These are phyloP conservation scores for Termitomyces sp. DNA, from an alignment of 768 basidiomycete species.

Conservation along the genomic window DNA sequence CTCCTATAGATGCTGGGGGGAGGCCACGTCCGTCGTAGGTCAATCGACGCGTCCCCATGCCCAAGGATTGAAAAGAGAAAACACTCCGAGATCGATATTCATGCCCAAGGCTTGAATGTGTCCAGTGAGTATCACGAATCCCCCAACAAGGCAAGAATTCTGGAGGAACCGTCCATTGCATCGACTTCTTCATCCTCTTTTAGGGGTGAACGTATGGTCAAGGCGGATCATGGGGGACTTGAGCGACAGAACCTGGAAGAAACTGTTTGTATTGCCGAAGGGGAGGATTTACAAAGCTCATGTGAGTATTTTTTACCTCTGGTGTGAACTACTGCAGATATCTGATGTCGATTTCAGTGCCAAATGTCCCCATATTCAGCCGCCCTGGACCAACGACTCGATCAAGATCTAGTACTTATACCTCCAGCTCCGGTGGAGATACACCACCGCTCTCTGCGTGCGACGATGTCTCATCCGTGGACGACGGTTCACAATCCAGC, in stretches of 20 bases:
- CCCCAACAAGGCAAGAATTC: slow-evolving; percentile 41
- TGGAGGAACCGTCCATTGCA: slow-evolving; percentile 63
- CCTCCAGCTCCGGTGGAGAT: slow-evolving; percentile 59
- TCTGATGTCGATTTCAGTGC: slow-evolving; percentile 25
- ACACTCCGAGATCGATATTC: slow-evolving; percentile 36
- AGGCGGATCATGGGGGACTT: slow-evolving; percentile 53
- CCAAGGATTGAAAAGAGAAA: slow-evolving; percentile 60
- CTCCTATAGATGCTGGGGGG: slow-evolving; percentile 69
- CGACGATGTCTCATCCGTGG: slow-evolving; percentile 56
- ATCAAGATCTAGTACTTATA: slow-evolving; percentile 67
- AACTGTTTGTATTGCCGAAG: slow-evolving; percentile 55
- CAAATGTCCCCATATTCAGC: slow-evolving; percentile 51
- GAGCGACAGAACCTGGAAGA: slow-evolving; percentile 67
- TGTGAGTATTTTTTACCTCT: slow-evolving; percentile 34
- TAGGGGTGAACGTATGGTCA: slow-evolving; percentile 64
- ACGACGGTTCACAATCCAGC: slow-evolving; percentile 72
- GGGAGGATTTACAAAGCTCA: slow-evolving; percentile 51
- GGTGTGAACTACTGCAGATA: neutral
- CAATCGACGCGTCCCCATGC: slow-evolving; percentile 70
- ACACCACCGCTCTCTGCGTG: slow-evolving; percentile 68
- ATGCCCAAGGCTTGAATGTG: slow-evolving; percentile 18
- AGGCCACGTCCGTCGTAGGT: slow-evolving; percentile 64
- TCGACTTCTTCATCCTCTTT: slow-evolving; percentile 61
- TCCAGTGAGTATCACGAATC: slow-evolving; percentile 27
- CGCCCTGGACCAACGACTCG: slow-evolving; percentile 44